Evolutionary conservation across 768 basidiomycete species (phyloP), one percentile per base, ranked within the genome.

Genomic region (Phanerodontia chrysosporium): DNA sequence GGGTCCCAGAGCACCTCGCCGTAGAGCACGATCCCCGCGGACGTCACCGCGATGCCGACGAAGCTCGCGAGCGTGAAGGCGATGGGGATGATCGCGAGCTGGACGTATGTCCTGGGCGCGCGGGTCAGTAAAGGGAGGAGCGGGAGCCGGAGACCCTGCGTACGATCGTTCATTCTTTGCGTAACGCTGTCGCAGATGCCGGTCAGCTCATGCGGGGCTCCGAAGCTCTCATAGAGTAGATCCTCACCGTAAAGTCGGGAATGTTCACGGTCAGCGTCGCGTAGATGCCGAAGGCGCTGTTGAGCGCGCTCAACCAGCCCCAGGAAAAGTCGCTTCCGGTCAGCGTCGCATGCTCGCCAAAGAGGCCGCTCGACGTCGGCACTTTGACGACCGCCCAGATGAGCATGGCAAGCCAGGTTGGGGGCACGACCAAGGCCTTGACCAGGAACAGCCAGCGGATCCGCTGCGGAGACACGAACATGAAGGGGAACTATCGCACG

Each of bases 21-120:
- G 65, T 93, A 94, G 16, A 93, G 78, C 3, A 77, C 73, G 61
- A 86, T 78, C 8, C 87, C 90, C 0, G 90, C 88, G 10, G 84
- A 85, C 1, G 93, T 91, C 21, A 92, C 88, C 5, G 87, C 85
- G 60, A 95, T 86, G 22, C 92, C 92, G 51, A 86, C 76, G 70
- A 93, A 93, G 27, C 86, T 86, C 56, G 83, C 82, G 30, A 92
- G 73, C 1, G 89, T 90, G 70, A 95, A 93, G 16, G 83, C 80
- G 22, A 85, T 68, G 2, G 92, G 91, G 58, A 95, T 91, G 64
- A 92, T 83, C 56, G 85, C 61, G 24, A 90, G 68, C 65, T 93
- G 92, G 46, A 90, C 75, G 63, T 83, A 87, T 80, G 90, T 87
- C 1, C 87, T 87, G 61, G 14, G 16, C 63, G 18, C 21, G 45